Evolutionary conservation across 129 eudicot genomes (phyloP), one percentile per base, ranked within the genome.

Genomic region (Arctium lappa): DNA sequence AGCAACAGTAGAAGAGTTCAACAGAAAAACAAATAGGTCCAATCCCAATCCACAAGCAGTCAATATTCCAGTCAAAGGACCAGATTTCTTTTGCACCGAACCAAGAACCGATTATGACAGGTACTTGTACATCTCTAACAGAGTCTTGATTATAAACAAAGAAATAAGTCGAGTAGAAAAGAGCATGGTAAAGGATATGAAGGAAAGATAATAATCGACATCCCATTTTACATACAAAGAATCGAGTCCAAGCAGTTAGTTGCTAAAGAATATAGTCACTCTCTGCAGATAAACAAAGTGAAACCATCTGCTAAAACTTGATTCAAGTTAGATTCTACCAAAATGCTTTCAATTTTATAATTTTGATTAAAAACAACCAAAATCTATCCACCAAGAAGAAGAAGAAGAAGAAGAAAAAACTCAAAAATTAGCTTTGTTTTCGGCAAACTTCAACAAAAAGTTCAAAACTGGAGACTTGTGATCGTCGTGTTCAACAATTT

Each of bases 401-500:
- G 62, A 84, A 69, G 31, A 33, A 33, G 36, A 33, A 33, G 0
- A 33, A 37, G 60, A 34, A 79, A 73, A 69, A 15, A 74, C 71
- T 88, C 89, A 92, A 87, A 95, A 95, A 80, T 89, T 91, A 37
- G 97, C 81, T 72, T 81, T 77, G 46, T 88, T 88, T 83, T 88
- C 84, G 0, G 91, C 90, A 86, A 89, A 92, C 77, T 82, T 72
- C 71, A 82, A 85, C 86, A 95, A 87, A 85, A 89, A 92, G 77
- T 88, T 84, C 82, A 89, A 86, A 83, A 91, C 83, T 74, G 91
- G 78, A 81, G 91, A 75, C 88, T 87, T 92, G 53, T 86, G 79
- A 79, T 87, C 85, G 13, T 88, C 85, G n/a, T 42, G 62, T 69
- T 75, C 87, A 37, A 69, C 78, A 44, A 83, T 78, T 89, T 89